Percentiles rank a stretch among this genome's conserved stretches.
These are phyloP conservation scores for Bonnemaisonia californica DNA, from an alignment of 31 red algal genomes.

Conservation along the genomic window DNA sequence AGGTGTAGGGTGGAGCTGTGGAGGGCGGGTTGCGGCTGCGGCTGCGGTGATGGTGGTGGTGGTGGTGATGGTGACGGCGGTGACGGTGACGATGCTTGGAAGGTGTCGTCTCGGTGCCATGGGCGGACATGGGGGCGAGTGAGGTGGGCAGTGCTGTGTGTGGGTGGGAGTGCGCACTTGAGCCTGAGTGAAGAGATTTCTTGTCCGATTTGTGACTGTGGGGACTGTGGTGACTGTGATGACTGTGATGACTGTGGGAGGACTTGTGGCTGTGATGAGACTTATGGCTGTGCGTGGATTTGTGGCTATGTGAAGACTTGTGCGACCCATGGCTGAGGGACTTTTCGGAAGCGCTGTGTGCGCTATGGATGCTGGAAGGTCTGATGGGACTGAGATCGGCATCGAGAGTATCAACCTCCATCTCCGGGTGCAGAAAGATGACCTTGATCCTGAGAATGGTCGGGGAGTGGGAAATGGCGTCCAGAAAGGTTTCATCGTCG, in stretches of 20 bases:
- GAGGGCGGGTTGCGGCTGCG: constrained; percentile 2
- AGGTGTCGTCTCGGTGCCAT: background rate
- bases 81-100: background rate
- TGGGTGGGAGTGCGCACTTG: background rate
- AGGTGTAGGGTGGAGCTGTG: background rate
- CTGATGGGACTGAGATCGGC: background rate
- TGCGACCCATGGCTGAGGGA: background rate
- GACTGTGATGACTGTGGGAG: background rate
- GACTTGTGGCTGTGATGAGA: background rate
- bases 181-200: background rate
- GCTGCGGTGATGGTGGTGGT: background rate
- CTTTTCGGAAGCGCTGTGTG: background rate
- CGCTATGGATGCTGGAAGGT: background rate
- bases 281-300: background rate
- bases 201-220: background rate
- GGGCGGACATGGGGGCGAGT: background rate
- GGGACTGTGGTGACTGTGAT: background rate
- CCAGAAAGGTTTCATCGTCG: background rate
- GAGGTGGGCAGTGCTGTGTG: background rate
- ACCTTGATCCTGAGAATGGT: background rate
- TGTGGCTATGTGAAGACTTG: background rate
- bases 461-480: background rate
- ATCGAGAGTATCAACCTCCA: background rate
- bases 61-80: background rate
- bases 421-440: background rate